Percentiles rank a stretch among this genome's conserved stretches.
These are phyloP conservation scores for Cladosporium sphaerospermum DNA, from an alignment of 2,329 filamentous ascomycete species.

Conservation along the genomic window DNA sequence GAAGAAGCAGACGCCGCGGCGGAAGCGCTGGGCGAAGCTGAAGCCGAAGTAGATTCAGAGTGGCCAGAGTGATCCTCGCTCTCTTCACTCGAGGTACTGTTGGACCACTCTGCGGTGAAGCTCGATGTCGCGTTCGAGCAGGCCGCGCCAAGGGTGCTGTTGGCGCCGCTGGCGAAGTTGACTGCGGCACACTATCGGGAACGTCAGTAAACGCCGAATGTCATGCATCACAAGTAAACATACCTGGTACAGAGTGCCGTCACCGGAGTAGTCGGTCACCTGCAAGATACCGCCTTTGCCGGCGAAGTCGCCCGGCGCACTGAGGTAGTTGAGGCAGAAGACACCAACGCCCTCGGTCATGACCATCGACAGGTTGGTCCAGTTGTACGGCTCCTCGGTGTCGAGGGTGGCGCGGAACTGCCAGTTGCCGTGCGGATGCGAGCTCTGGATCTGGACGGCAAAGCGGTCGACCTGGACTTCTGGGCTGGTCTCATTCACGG, in stretches of 20 bases:
- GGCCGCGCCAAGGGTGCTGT: slow-evolving; percentile 21
- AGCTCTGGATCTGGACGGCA: slow-evolving; percentile 22
- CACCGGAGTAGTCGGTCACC: slow-evolving; percentile 23
- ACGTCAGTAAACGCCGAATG: not conserved
- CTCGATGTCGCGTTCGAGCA: slow-evolving; percentile 18
- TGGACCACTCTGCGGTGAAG: slow-evolving; percentile 23
- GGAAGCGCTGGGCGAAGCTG: not conserved
- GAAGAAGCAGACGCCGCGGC: not conserved
- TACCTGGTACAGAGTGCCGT: slow-evolving; percentile 29
- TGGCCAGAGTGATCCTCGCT: not conserved
- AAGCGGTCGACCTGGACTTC: slow-evolving; percentile 26
- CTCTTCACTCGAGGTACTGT: not conserved
- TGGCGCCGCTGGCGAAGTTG: slow-evolving; percentile 26
- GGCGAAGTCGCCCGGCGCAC: slow-evolving; percentile 21
- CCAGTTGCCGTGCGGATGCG: slow-evolving; percentile 24
- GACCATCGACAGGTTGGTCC: slow-evolving; percentile 23
- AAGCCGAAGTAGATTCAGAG: not conserved
- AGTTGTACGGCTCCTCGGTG: slow-evolving; percentile 26
- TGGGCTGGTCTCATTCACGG: slow-evolving; percentile 19
- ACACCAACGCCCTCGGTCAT: slow-evolving; percentile 22
- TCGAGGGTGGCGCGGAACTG: slow-evolving; percentile 24
- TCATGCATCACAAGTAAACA: not conserved
- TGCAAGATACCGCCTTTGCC: slow-evolving; percentile 26
- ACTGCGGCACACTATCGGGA: slow-evolving; percentile 25
- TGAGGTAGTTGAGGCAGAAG: slow-evolving; percentile 25